Percentiles rank a stretch among this genome's conserved stretches.
Evolutionary conservation across 306 rosid species (phyloP).

Genomic region (Parietaria judaica): DNA sequence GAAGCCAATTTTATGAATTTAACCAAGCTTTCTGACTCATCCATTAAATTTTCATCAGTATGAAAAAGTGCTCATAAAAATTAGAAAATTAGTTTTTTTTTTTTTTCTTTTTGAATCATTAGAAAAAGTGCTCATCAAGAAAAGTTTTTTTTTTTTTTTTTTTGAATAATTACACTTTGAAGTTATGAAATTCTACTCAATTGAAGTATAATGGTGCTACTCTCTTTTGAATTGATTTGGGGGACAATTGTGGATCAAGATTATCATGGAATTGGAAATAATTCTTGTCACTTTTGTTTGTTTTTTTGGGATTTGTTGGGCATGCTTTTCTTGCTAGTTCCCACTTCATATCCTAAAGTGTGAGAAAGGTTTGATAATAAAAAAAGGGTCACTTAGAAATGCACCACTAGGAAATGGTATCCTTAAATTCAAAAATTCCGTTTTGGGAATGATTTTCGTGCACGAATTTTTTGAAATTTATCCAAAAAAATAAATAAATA

Average conservation of each 20-base stretch:
- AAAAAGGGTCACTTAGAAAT: background rate
- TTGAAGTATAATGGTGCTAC: conserved; percentile 11
- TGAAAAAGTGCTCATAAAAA: conserved; percentile 4
- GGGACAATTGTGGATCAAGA: conserved; percentile 23
- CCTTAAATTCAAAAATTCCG: too few species aligned
- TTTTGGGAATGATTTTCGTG: too few species aligned
- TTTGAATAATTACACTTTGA: conserved; percentile 17
- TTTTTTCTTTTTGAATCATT: too few species aligned
- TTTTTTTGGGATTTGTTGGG: conserved; percentile 12
- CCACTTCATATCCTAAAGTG: conserved; percentile 13
- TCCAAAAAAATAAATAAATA: too few species aligned
- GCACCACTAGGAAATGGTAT: too few species aligned
- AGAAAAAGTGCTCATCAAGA: conserved; percentile 3
- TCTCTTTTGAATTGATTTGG: conserved; percentile 16
- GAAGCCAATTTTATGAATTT: too few species aligned
- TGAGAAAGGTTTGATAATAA: background rate
- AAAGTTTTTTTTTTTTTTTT: too few species aligned
- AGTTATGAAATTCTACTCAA: conserved; percentile 12
- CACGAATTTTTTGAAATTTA: too few species aligned
- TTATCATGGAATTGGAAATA: background rate
- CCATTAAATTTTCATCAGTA: background rate
- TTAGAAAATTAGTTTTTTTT: background rate
- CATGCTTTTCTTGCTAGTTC: conserved; percentile 27
- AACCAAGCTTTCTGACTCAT: background rate
- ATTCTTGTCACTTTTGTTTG: conserved; percentile 7